Evolutionary conservation across 2,329 filamentous ascomycete genomes (phyloP), one percentile per base, ranked within the genome.

Genomic region (Monosporascus sp.): DNA sequence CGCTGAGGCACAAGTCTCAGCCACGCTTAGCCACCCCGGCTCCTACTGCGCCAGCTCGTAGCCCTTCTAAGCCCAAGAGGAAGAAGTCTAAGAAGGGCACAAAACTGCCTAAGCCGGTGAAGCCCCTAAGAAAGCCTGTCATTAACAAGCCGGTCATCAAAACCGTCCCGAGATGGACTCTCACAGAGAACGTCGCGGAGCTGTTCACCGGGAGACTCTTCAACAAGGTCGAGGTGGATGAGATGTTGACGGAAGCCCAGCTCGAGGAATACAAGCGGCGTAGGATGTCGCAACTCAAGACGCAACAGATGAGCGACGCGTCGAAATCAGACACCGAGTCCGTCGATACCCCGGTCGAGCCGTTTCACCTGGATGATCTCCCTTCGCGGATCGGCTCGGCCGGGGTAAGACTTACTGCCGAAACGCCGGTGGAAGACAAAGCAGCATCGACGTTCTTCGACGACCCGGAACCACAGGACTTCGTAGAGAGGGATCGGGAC

Each of bases 151-250:
- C 67, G 25, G 55, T 58, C 48, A 53, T 52, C 45, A 70, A 65
- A 56, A 63, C 61, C n/a, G 66, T 64, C 22, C 64, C 77, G 44
- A 72, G 76, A 66, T 81, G 80, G 78, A 76, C 75, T 15, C 64
- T 84, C 31, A 73, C 79, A 0, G 78, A 81, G 49, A 82, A 81
- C 56, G 72, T 85, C 59, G 73, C 77, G n/a, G 81, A 81, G 31
- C 69, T 83, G 11, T 74, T 85, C 54, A 78, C 71, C 43, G 75
- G 77, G 18, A 78, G 77, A 44, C 70, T 79, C 46, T 83, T 85
- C 62, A 74, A 74, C 55, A 75, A 74, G 47, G 72, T 80, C 50
- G 80, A 85, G 55, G 81, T 75, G 0, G 79, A 83, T 49, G 82
- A 85, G 67, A 81, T 83, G 71, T 66, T 84, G 14, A 79, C 80